phyloP scores from a whole-genome alignment of 2,329 filamentous ascomycete genomes.

The Aspergillus ibericus region DNA sequence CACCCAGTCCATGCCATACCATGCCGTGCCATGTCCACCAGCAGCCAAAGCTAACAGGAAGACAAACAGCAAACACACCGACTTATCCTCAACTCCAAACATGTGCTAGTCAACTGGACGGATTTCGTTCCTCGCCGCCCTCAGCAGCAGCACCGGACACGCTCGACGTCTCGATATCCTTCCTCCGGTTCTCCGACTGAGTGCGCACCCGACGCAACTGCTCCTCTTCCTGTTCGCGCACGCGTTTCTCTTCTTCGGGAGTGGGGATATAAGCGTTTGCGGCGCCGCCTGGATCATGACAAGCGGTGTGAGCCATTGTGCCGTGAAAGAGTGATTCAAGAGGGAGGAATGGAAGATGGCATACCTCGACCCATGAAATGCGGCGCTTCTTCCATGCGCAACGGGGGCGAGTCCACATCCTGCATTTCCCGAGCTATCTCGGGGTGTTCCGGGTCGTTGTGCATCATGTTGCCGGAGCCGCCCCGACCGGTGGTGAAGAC shows the following conservation, averaged over 20 bases:
- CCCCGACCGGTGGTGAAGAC: conserved; percentile 88
- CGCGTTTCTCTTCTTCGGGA: conserved; percentile 27
- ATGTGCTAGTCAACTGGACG: conserved; percentile 13
- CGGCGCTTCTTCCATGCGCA: conserved; percentile 40
- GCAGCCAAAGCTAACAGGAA: background rate
- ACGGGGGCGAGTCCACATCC: conserved; percentile 66
- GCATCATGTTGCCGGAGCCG: conserved; percentile 84
- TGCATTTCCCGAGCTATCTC: conserved; percentile 74
- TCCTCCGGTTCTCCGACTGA: conserved; percentile 17
- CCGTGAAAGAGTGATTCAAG: background rate
- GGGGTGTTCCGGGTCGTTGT: conserved; percentile 65
- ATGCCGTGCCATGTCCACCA: background rate
- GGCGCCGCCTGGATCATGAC: conserved; percentile 30
- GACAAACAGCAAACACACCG: background rate
- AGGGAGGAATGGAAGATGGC: conserved; percentile 6
- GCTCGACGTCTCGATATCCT: conserved; percentile 16
- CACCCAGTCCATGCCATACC: background rate
- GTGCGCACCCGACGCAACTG: conserved; percentile 33
- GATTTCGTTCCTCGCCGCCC: conserved; percentile 1
- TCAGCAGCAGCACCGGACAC: conserved; percentile 1
- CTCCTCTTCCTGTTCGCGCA: conserved; percentile 36
- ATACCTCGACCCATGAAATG: conserved; percentile 48
- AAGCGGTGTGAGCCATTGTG: conserved; percentile 1
- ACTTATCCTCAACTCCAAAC: conserved; percentile 5
- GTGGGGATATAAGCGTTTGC: conserved; percentile 36